These are phyloP conservation scores for Populus alba DNA, from an alignment of 345 rosid genomes.

Conservation along the genomic window DNA sequence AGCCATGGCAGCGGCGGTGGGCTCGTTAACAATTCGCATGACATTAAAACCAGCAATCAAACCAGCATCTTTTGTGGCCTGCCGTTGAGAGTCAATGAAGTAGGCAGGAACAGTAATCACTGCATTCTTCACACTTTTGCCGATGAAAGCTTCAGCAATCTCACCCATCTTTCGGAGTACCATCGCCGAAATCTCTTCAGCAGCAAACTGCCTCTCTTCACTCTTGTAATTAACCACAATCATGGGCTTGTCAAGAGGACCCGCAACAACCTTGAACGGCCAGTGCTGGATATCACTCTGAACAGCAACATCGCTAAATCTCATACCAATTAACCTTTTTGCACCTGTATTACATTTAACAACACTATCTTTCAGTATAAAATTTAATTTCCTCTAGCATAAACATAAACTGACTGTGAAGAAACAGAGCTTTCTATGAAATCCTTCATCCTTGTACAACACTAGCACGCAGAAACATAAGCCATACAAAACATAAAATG, in stretches of 20 bases:
- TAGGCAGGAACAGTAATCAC: slow-evolving; percentile 12
- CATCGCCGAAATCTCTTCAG: slow-evolving; percentile 13
- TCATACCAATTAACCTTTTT: slow-evolving; percentile 28
- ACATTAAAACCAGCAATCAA: slow-evolving; percentile 6
- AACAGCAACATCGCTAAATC: slow-evolving; percentile 18
- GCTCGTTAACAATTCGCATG: slow-evolving; percentile 2
- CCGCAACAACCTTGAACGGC: slow-evolving; percentile 26
- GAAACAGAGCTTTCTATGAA: too few species aligned
- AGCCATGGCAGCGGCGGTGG: slow-evolving; percentile 13
- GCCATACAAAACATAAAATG: too few species aligned
- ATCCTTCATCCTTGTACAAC: too few species aligned
- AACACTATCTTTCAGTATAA: too few species aligned
- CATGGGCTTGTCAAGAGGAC: slow-evolving; percentile 30
- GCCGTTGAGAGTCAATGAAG: slow-evolving; percentile 15
- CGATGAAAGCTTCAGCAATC: slow-evolving; percentile 11
- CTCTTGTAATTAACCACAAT: slow-evolving; percentile 16
- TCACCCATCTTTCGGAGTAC: slow-evolving; percentile 8
- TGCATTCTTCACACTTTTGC: background rate
- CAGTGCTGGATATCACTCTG: slow-evolving; percentile 22
- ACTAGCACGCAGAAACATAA: too few species aligned
- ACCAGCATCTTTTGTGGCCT: slow-evolving; percentile 14
- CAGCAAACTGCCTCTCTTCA: background rate
- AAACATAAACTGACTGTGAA: too few species aligned
- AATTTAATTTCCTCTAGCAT: too few species aligned
- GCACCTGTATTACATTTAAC: slow-evolving; percentile 1